phyloP scores from a whole-genome alignment of 306 rosid species.

The Sicyos baderoa region DNA sequence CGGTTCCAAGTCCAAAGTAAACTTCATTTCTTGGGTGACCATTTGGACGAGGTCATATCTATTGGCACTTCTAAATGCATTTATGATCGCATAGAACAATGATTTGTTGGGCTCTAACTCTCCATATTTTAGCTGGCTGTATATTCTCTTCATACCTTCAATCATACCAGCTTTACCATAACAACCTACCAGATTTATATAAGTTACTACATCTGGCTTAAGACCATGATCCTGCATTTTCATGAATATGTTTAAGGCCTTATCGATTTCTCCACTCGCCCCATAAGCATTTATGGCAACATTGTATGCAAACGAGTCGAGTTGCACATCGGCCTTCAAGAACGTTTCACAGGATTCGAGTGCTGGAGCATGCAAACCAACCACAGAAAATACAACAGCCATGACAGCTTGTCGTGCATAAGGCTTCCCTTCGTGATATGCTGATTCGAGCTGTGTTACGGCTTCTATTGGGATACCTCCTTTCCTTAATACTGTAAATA shows the following conservation, averaged over 20 bases:
- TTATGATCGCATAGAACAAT: slow-evolving; percentile 56
- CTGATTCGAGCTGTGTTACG: slow-evolving; percentile 61
- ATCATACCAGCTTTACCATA: slow-evolving; percentile 82
- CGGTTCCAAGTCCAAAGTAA: slow-evolving; percentile 25
- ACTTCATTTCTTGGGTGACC: slow-evolving; percentile 53
- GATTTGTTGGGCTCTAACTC: slow-evolving; percentile 49
- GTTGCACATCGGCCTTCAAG: slow-evolving; percentile 43
- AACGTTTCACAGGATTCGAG: slow-evolving; percentile 46
- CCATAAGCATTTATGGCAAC: slow-evolving; percentile 62
- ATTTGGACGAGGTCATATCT: slow-evolving; percentile 54
- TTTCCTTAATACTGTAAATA: slow-evolving; percentile 62
- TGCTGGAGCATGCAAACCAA: slow-evolving; percentile 71
- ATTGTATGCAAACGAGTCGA: slow-evolving; percentile 54
- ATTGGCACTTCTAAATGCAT: slow-evolving; percentile 52
- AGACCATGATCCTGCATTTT: slow-evolving; percentile 65
- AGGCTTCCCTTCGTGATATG: slow-evolving; percentile 60
- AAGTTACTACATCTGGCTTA: slow-evolving; percentile 61
- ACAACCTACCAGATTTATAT: slow-evolving; percentile 54
- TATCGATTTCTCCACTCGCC: slow-evolving; percentile 47
- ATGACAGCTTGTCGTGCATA: slow-evolving; percentile 57
- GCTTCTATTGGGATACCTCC: slow-evolving; percentile 63
- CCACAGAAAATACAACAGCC: slow-evolving; percentile 51
- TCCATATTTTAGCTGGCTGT: slow-evolving; percentile 52
- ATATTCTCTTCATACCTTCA: slow-evolving; percentile 71
- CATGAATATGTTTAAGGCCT: slow-evolving; percentile 66